phyloP scores from a whole-genome alignment of 2,329 filamentous ascomycete species.

The Fusarium camptoceras region DNA sequence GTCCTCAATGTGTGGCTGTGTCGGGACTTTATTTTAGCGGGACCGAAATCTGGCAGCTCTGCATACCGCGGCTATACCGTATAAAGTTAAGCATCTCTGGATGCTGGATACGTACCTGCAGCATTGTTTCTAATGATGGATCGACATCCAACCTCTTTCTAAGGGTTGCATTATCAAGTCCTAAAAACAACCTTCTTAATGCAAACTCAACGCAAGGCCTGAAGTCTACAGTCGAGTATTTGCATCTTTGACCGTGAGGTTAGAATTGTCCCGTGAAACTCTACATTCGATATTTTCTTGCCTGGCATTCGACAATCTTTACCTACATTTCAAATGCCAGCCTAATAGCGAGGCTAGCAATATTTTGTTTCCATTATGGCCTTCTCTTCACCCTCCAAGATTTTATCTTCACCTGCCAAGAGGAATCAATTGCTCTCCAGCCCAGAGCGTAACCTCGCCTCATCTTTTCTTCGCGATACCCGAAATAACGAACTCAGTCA shows the following conservation, averaged over 20 bases:
- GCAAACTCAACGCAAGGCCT: constrained; percentile 13
- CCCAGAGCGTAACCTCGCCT: constrained; percentile 61
- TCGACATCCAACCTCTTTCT: constrained; percentile 36
- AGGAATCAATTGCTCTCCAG: constrained; percentile 56
- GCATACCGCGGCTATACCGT: not conserved
- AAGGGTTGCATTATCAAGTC: constrained; percentile 40
- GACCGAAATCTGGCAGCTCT: constrained; percentile 23
- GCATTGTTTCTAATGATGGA: constrained; percentile 32
- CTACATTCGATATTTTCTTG: not conserved
- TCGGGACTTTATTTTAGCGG: constrained; percentile 43
- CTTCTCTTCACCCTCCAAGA: constrained; percentile 54
- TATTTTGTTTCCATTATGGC: constrained; percentile 52
- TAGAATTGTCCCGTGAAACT: not conserved
- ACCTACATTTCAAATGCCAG: constrained; percentile 32
- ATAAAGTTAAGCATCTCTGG: constrained; percentile 12
- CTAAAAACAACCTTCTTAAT: constrained; percentile 32
- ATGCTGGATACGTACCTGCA: constrained; percentile 30
- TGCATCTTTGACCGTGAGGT: not conserved
- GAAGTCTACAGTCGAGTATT: not conserved
- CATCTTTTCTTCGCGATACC: constrained; percentile 70
- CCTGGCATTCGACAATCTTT: not conserved
- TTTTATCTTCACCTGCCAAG: constrained; percentile 56
- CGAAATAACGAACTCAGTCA: constrained; percentile 73
- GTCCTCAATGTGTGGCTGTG: constrained; percentile 13
- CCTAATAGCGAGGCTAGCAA: constrained; percentile 35